Conservation (phyloP, 768 basidiomycete species). For the Pleurotus sapidus region DNA sequence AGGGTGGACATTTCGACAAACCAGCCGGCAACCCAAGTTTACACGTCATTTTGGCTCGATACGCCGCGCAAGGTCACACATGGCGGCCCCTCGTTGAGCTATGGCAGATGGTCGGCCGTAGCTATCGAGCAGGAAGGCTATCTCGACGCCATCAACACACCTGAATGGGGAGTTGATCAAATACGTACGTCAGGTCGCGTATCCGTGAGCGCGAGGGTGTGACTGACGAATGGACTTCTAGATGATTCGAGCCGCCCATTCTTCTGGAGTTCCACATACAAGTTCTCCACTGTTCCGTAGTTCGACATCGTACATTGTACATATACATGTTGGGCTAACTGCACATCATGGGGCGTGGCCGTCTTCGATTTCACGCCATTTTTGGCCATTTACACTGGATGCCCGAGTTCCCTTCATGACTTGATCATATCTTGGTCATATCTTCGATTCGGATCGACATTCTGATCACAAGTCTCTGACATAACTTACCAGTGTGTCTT, state of each 20-base stretch:
- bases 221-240: slow-evolving; percentile 10
- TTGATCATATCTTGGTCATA: too few relatives aligned
- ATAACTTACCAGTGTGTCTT: too few relatives aligned
- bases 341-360: too few relatives aligned
- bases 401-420: too few relatives aligned
- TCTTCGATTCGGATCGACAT: too few relatives aligned
- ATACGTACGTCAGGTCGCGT: slow-evolving; percentile 35
- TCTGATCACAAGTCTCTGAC: too few relatives aligned
- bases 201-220: too few relatives aligned
- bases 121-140: slow-evolving; percentile 54
- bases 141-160: slow-evolving; percentile 54
- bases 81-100: slow-evolving; percentile 41
- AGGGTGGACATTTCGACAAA: slow-evolving; percentile 49
- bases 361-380: too few relatives aligned
- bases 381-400: too few relatives aligned
- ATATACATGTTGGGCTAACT: too few relatives aligned
- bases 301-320: background rate
- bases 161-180: slow-evolving; percentile 51
- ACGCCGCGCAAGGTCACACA: slow-evolving; percentile 45
- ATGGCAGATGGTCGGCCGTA: slow-evolving; percentile 40
- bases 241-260: slow-evolving; percentile 41
- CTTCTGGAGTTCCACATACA: slow-evolving; percentile 45
- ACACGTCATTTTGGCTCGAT: slow-evolving; percentile 43
- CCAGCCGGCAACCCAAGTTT: slow-evolving; percentile 51
- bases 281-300: slow-evolving; percentile 33